These are phyloP conservation scores for Arctostaphylos glauca DNA, from an alignment of 148 eudicot species.

Conservation along the genomic window DNA sequence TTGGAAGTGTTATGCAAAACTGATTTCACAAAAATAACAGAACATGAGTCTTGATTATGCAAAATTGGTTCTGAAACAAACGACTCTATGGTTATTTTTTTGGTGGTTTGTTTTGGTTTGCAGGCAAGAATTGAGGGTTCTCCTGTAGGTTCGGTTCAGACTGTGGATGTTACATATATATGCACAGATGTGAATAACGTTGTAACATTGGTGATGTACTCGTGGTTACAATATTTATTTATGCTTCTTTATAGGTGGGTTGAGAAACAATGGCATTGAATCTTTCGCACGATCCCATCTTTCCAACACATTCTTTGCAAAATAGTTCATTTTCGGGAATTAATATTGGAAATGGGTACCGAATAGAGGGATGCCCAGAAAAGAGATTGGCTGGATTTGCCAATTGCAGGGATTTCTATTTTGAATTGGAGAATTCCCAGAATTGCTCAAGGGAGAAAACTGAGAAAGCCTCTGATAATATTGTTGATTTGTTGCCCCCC, in stretches of 20 bases:
- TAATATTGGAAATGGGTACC: conserved; percentile 7
- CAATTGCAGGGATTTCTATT: conserved; percentile 6
- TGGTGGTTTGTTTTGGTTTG: conserved; percentile 11
- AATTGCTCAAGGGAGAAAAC: conserved; percentile 6
- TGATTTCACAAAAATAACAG: background rate
- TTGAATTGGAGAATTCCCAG: conserved; percentile 11
- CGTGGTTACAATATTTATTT: background rate
- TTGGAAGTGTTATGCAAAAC: background rate
- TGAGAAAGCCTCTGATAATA: conserved; percentile 21
- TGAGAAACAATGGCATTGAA: conserved; percentile 11
- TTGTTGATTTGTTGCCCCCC: conserved; percentile 25
- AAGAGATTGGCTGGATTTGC: conserved; percentile 8
- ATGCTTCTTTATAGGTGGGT: conserved; percentile 8
- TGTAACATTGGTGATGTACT: background rate
- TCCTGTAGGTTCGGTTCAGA: background rate
- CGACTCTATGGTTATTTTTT: background rate
- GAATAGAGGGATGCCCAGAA: conserved; percentile 12
- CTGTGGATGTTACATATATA: background rate
- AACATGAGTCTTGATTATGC: background rate
- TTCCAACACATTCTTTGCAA: background rate
- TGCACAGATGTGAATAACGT: background rate
- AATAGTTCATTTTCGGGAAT: conserved; percentile 13
- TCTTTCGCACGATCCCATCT: background rate
- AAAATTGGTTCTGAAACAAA: background rate
- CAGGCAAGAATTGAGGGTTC: background rate